Conservation (phyloP, 2,329 filamentous ascomycete genomes). For the Aspergillus nomiae region DNA sequence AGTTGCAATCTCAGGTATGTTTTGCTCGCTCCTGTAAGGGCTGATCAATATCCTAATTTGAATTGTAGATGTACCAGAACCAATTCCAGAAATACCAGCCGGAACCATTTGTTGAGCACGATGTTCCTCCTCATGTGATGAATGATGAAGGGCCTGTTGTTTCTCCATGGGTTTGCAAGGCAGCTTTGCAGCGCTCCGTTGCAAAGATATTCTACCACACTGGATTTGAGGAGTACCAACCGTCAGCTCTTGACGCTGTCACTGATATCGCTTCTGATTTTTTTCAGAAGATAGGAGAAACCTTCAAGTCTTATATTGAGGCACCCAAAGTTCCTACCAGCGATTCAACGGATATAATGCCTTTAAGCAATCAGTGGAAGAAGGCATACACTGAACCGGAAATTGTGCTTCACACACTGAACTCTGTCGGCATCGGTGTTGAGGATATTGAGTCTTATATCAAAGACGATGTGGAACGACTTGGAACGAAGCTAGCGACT, state of each 20-base stretch:
- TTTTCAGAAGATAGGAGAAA: conserved; percentile 79
- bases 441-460: conserved; percentile 82
- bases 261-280: conserved; percentile 89
- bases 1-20: conserved; percentile 87
- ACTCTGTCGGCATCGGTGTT: conserved; percentile 80
- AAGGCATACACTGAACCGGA: conserved; percentile 80
- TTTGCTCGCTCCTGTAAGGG: not conserved
- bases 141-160: conserved; percentile 88
- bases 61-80: conserved; percentile 83
- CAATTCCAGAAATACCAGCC: conserved; percentile 97
- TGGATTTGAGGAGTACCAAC: conserved; percentile 96
- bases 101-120: conserved; percentile 81
- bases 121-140: conserved; percentile 85
- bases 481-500: conserved; percentile 73
- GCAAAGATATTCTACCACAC: conserved; percentile 95
- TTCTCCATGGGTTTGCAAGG: conserved; percentile 76
- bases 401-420: conserved; percentile 79
- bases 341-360: conserved; percentile 44
- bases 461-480: conserved; percentile 88
- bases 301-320: conserved; percentile 81
- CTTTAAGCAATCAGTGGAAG: conserved; percentile 53
- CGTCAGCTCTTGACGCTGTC: conserved; percentile 85
- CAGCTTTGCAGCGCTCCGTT: conserved; percentile 84
- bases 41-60: conserved; percentile 5
- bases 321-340: conserved; percentile 69